A percentile compares a stretch with the other conserved stretches of the same genome.
phyloP scores from a whole-genome alignment of 257 asterid species.

The Coffea canephora region DNA sequence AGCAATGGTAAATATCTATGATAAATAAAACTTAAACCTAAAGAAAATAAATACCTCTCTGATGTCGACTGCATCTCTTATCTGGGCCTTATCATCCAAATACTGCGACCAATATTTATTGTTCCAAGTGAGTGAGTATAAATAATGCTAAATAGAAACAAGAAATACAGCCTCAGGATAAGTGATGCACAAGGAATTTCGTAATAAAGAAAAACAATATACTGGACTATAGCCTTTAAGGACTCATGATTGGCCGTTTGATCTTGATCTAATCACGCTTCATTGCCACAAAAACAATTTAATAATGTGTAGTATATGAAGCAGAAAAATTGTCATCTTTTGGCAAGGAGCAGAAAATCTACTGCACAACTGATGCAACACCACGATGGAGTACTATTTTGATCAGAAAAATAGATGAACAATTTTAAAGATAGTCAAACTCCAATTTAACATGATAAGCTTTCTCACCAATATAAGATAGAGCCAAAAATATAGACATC shows the following conservation, averaged over 20 bases:
- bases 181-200: not conserved
- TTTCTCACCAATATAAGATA: not conserved
- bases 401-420: not conserved
- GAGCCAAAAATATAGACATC: not conserved
- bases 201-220: not conserved
- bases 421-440: not conserved
- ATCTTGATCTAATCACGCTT: not conserved
- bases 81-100: constrained; percentile 72
- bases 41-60: constrained; percentile 53
- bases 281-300: not conserved
- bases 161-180: not conserved
- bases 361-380: not conserved
- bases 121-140: constrained; percentile 11
- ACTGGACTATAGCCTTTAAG: not conserved
- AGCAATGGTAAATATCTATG: constrained; percentile 9
- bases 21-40: constrained; percentile 6
- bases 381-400: not conserved
- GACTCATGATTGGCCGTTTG: not conserved
- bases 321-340: not conserved
- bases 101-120: constrained; percentile 48
- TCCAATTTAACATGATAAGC: not conserved
- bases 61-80: constrained; percentile 63
- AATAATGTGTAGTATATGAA: not conserved
- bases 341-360: not conserved
- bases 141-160: not conserved